A percentile compares a stretch with the other conserved stretches of the same genome.
phyloP scores from a whole-genome alignment of 1,284 basidiomycete species.

The Fomitopsis schrenkii region DNA sequence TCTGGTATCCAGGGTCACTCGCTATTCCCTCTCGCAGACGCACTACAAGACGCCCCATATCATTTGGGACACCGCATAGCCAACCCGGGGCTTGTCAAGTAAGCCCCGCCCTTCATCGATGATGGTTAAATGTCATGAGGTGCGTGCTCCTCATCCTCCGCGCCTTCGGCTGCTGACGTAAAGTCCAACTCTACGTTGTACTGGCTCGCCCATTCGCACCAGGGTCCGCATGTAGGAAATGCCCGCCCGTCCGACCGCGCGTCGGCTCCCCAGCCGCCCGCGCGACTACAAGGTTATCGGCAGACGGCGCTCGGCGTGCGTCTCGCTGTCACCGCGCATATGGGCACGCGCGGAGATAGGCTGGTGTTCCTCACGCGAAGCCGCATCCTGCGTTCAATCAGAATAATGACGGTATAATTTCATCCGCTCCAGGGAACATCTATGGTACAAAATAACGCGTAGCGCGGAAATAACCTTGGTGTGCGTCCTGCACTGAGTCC shows the following conservation, averaged over 20 bases:
- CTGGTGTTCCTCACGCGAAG: background rate
- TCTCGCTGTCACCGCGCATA: background rate
- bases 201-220: background rate
- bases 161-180: background rate
- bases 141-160: background rate
- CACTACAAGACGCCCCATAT: background rate
- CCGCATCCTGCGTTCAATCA: background rate
- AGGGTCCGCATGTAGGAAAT: background rate
- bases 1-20: background rate
- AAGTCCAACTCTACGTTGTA: slow-evolving; percentile 1
- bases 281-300: background rate
- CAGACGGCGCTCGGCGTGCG: background rate
- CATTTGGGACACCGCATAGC: background rate
- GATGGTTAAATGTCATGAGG: background rate
- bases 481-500: slow-evolving; percentile 1
- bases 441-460: slow-evolving; percentile 7
- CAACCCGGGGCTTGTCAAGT: background rate
- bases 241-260: background rate
- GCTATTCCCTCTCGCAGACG: background rate
- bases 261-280: background rate
- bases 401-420: background rate
- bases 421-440: background rate
- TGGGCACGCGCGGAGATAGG: slow-evolving; percentile 1
- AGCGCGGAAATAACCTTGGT: slow-evolving; percentile 8
- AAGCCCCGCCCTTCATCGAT: background rate